phyloP scores from a whole-genome alignment of 176 grass and related monocot genomes.

The Typha latifolia region DNA sequence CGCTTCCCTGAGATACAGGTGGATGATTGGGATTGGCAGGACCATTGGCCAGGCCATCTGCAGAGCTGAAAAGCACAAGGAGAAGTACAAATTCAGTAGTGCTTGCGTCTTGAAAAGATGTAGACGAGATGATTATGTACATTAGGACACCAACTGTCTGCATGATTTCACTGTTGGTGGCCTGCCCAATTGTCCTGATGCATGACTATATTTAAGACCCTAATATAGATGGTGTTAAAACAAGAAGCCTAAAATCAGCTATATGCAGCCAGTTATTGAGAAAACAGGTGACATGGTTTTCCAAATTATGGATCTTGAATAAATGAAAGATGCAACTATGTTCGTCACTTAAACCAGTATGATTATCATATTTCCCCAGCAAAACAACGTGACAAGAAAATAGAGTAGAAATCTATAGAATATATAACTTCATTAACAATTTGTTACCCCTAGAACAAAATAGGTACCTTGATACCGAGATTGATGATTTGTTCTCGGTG shows the following conservation, averaged over 20 bases:
- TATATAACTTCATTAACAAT: neutral
- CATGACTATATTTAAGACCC: neutral
- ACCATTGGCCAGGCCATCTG: slow-evolving; percentile 38
- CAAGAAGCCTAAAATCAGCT: neutral
- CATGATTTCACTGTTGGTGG: no score
- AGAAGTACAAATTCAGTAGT: slow-evolving; percentile 8
- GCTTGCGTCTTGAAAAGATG: neutral
- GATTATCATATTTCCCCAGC: neutral
- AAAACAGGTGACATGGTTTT: neutral
- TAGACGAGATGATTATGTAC: neutral
- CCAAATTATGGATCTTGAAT: neutral
- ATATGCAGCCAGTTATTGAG: no score
- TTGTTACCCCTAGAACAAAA: neutral
- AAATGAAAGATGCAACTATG: neutral
- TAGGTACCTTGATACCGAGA: slow-evolving; percentile 47
- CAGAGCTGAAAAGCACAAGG: slow-evolving; percentile 24
- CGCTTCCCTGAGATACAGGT: neutral
- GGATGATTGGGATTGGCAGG: slow-evolving; percentile 11
- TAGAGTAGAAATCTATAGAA: slow-evolving; percentile 5
- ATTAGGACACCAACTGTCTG: no score
- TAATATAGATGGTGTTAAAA: neutral
- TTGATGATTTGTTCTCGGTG: slow-evolving; percentile 29
- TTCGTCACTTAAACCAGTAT: neutral
- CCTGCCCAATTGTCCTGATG: neutral
- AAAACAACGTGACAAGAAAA: slow-evolving; percentile 2